phyloP scores from a whole-genome alignment of 2,329 filamentous ascomycete genomes.

The Acrodontium crateriforme region DNA sequence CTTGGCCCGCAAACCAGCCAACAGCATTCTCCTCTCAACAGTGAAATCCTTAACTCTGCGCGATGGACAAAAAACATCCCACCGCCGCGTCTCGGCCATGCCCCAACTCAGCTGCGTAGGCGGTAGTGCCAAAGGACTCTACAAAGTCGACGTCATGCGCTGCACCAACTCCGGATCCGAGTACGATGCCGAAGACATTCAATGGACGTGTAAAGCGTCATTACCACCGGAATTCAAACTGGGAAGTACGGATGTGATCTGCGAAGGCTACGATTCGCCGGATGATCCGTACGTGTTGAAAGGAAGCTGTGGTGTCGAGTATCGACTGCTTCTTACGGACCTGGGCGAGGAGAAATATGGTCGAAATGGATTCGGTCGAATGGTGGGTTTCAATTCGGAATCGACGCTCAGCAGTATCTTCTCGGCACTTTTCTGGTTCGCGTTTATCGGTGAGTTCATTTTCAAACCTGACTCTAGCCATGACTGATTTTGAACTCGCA shows the following conservation, averaged over 20 bases:
- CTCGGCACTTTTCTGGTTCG: conserved; percentile 41
- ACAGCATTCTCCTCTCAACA: conserved; percentile 47
- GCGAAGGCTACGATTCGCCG: conserved; percentile 67
- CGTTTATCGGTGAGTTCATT: conserved; percentile 39
- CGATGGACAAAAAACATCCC: conserved; percentile 51
- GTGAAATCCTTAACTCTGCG: conserved; percentile 71
- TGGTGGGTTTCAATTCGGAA: not conserved
- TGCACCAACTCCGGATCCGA: conserved; percentile 75
- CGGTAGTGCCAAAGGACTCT: conserved; percentile 44
- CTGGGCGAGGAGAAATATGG: conserved; percentile 61
- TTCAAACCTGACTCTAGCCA: not conserved
- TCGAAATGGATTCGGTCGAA: conserved; percentile 6
- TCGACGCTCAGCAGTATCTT: conserved; percentile 6
- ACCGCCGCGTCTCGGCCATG: conserved; percentile 61
- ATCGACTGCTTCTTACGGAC: conserved; percentile 64
- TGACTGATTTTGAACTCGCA: conserved; percentile 3
- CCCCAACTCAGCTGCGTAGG: conserved; percentile 65
- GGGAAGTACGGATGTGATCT: conserved; percentile 77
- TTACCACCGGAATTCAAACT: conserved; percentile 55
- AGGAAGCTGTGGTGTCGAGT: conserved; percentile 87
- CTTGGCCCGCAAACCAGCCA: conserved; percentile 14
- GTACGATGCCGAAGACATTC: conserved; percentile 67
- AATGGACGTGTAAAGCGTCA: conserved; percentile 75
- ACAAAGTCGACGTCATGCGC: conserved; percentile 69
- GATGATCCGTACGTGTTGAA: conserved; percentile 80